Percentiles rank a stretch among this genome's conserved stretches.
Evolutionary conservation across 495 filamentous ascomycete genomes (phyloP).

Genomic region (Copromyces sp.): DNA sequence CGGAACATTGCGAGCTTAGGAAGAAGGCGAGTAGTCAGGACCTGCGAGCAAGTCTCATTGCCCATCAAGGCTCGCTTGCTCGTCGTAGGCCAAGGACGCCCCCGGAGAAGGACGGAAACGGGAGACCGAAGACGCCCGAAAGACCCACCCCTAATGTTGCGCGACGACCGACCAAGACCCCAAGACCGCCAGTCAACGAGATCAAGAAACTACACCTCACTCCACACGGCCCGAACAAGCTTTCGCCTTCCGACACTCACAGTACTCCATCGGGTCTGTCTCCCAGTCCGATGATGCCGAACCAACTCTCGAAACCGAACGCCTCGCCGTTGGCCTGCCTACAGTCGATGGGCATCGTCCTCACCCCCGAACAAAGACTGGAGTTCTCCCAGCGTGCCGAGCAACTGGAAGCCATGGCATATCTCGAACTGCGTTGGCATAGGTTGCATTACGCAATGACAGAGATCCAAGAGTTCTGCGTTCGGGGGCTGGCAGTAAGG

Average conservation of each 20-base stretch:
- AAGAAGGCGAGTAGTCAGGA: not conserved
- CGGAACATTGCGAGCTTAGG: not conserved
- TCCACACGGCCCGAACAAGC: not conserved
- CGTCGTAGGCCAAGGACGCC: not conserved
- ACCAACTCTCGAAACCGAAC: not conserved
- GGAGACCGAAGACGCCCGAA: not conserved
- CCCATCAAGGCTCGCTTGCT: not conserved
- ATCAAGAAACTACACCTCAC: not conserved
- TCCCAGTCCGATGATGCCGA: not conserved
- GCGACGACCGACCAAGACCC: not conserved
- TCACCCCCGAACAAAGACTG: not conserved
- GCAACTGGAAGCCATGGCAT: not conserved
- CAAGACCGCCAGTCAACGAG: not conserved
- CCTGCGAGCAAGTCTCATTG: not conserved
- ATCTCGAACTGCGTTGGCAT: not conserved
- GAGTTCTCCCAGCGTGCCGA: not conserved
- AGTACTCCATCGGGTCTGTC: not conserved
- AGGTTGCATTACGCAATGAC: not conserved
- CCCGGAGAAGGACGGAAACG: not conserved
- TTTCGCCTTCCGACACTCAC: not conserved
- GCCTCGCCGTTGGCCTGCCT: not conserved
- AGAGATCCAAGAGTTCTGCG: not conserved
- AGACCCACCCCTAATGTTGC: not conserved
- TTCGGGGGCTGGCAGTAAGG: not conserved
- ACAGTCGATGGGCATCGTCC: not conserved